Base-by-base conservation (phyloP, 179 eudicot genomes). In the Corrigiola litoralis region DNA sequence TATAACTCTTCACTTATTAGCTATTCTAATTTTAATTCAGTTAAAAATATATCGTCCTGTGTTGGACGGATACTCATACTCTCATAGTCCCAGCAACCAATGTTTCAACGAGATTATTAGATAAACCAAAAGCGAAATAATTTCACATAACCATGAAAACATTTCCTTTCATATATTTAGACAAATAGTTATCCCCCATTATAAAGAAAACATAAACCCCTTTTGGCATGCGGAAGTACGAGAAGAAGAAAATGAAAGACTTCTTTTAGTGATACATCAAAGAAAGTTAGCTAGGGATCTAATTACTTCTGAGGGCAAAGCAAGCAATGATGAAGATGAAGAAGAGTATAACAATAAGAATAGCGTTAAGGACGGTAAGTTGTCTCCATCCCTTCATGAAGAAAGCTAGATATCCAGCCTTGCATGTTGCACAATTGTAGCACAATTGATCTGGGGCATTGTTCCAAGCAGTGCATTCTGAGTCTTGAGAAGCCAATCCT, bases 351-450 rank as follows among this genome's bases (percentile, higher is more conserved):
- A 70, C 59, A 47, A 74, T 58, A 27, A 78, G 66, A 33, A 67
- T 51, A 29, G 44, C 50, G 31, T 74, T 74, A 7, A 78, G 52
- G 24, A 45, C 24, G 21, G 58, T 55, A 6, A 78, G 12, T 57
- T 45, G 70, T 17, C 24, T 56, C 79, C 81, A 78, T 4, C 72
- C 75, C 44, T 66, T 70, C 45, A 74, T 31, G 31, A 78, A 66
- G 10, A 70, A 29, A n/a, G 69, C 81, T 7, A 74, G 25, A 70
- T 78, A 78, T 2, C 81, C 81, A 21, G 72, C 79, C 46, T 78
- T 70, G 66, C 81, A 78, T 31, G 81, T 29, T 11, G 36, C 70
- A 33, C 79, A 78, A 58, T 63, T 55, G 68, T 78, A 78, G 64
- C 79, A 78, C 52, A 73, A 46, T 40, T 34, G 65, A 1, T 66